phyloP scores from a whole-genome alignment of 768 basidiomycete genomes.

The Termitomyces sp. region DNA sequence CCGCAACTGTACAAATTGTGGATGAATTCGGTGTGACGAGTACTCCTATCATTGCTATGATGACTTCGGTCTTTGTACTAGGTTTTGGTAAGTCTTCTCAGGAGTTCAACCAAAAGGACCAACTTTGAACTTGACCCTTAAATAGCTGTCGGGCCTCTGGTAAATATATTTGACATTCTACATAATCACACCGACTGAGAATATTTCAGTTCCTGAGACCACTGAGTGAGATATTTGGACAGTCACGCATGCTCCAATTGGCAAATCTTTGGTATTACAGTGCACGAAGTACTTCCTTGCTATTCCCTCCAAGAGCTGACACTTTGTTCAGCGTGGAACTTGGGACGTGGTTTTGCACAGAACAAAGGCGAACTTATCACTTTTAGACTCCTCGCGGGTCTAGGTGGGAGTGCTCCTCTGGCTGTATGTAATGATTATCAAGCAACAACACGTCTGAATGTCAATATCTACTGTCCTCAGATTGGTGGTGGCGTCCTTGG shows the following conservation, averaged over 20 bases:
- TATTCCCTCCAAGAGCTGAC: background rate
- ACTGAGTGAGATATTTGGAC: constrained; percentile 67
- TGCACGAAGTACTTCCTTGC: constrained; percentile 18
- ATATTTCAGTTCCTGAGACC: constrained; percentile 45
- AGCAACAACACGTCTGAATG: constrained; percentile 20
- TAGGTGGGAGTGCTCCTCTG: constrained; percentile 71
- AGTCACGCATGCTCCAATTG: constrained; percentile 53
- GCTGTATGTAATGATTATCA: constrained; percentile 40
- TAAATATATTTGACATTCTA: constrained; percentile 14
- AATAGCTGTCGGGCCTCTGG: constrained; percentile 47
- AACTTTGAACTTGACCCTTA: background rate
- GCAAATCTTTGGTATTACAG: constrained; percentile 67
- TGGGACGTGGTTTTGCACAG: constrained; percentile 59
- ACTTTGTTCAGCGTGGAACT: constrained; percentile 44
- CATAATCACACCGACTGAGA: background rate
- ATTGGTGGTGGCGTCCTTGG: constrained; percentile 61
- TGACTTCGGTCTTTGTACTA: constrained; percentile 45
- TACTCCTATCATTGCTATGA: constrained; percentile 44
- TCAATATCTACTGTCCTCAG: constrained; percentile 16
- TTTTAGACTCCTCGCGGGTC: constrained; percentile 64
- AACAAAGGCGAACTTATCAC: constrained; percentile 53
- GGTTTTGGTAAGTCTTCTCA: constrained; percentile 50
- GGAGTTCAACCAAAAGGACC: background rate
- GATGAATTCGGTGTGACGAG: constrained; percentile 50
- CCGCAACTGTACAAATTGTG: constrained; percentile 49